Evolutionary conservation across 129 eudicot species (phyloP).

Genomic region (Daucus carota): DH1_v3.0 NC_030381.2:19586001-19586500

Average conservation of each 20-base stretch:
- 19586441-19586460: conserved; percentile 48
- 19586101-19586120: neutral
- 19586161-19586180: neutral
- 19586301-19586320: conserved; percentile 46
- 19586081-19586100: neutral
- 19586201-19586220: conserved; percentile 39
- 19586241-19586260: conserved; percentile 69
- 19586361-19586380: conserved; percentile 50
- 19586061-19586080: neutral
- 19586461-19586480: conserved; percentile 21
- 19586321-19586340: conserved; percentile 49
- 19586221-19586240: conserved; percentile 69
- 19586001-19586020: neutral
- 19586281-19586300: conserved; percentile 55
- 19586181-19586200: conserved; percentile 47
- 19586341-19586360: conserved; percentile 86
- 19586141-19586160: neutral
- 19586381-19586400: conserved; percentile 56
- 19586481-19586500: neutral
- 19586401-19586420: conserved; percentile 64
- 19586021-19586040: neutral
- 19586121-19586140: neutral
- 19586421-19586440: conserved; percentile 75
- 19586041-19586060: neutral
- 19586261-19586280: conserved; percentile 57